Conservation (phyloP, 768 basidiomycete genomes). For the Boletus sp. region DNA sequence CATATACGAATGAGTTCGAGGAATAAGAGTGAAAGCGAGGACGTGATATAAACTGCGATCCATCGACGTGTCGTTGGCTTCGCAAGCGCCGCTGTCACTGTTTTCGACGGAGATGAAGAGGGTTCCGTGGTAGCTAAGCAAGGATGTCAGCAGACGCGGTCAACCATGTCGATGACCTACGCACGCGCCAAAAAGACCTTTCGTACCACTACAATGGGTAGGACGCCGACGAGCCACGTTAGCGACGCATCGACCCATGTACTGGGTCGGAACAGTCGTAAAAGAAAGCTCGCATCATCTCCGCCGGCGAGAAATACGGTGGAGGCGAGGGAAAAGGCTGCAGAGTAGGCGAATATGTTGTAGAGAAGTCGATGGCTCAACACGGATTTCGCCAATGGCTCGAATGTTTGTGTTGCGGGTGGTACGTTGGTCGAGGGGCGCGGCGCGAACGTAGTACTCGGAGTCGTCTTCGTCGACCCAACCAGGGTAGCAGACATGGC, state of each 20-base stretch:
- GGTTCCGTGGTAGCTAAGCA: constrained; percentile 44
- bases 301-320: constrained; percentile 32
- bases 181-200: constrained; percentile 61
- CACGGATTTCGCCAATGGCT: constrained; percentile 62
- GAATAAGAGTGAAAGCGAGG: constrained; percentile 42
- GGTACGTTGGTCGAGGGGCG: constrained; percentile 57
- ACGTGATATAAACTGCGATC: constrained; percentile 46
- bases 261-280: constrained; percentile 41
- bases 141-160: not conserved
- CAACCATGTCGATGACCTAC: constrained; percentile 21
- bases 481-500: constrained; percentile 5
- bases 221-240: constrained; percentile 50
- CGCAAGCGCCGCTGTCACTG: constrained; percentile 44
- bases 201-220: constrained; percentile 57
- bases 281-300: constrained; percentile 23
- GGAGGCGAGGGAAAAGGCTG: constrained; percentile 45
- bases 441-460: constrained; percentile 29
- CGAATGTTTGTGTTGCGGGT: constrained; percentile 55
- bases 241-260: constrained; percentile 42
- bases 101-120: constrained; percentile 52
- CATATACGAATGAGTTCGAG: constrained; percentile 42
- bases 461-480: not conserved
- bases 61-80: constrained; percentile 47
- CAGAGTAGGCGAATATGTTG: constrained; percentile 52
- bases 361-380: constrained; percentile 59